Conservation (phyloP, 805 yeast species). For the Zygoascus ofunaensis region DNA sequence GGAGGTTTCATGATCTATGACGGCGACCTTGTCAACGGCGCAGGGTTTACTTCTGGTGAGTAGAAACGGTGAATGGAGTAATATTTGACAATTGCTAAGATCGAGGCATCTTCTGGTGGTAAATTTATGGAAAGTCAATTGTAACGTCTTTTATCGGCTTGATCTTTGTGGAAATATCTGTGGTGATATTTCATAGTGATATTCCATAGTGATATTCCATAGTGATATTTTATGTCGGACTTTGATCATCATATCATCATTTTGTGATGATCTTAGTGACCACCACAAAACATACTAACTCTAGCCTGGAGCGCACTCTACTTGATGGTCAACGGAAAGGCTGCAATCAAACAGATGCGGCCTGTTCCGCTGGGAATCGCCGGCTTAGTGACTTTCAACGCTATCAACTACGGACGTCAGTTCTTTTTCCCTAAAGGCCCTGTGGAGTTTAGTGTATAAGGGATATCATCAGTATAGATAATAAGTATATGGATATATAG, state of each 20-base stretch:
- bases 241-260: neutral
- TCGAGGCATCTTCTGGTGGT: too few species aligned
- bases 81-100: too few species aligned
- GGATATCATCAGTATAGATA: neutral
- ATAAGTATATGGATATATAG: too few species aligned
- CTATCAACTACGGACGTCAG: constrained; percentile 58
- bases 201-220: too few species aligned
- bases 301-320: constrained; percentile 77
- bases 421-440: constrained; percentile 40
- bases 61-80: neutral
- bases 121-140: too few species aligned
- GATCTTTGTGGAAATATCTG: too few species aligned
- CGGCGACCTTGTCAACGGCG: constrained; percentile 66
- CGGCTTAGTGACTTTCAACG: constrained; percentile 51
- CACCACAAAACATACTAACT: neutral
- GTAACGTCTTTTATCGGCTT: too few species aligned
- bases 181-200: too few species aligned
- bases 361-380: constrained; percentile 50
- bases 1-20: constrained; percentile 51
- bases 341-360: constrained; percentile 37
- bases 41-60: constrained; percentile 48
- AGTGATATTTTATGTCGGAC: too few species aligned
- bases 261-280: too few species aligned
- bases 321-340: constrained; percentile 53
- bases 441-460: neutral